Percentiles rank a stretch among this genome's conserved stretches.
Conservation (phyloP, 345 rosid genomes). For the Nephelium lappaceum region DNA sequence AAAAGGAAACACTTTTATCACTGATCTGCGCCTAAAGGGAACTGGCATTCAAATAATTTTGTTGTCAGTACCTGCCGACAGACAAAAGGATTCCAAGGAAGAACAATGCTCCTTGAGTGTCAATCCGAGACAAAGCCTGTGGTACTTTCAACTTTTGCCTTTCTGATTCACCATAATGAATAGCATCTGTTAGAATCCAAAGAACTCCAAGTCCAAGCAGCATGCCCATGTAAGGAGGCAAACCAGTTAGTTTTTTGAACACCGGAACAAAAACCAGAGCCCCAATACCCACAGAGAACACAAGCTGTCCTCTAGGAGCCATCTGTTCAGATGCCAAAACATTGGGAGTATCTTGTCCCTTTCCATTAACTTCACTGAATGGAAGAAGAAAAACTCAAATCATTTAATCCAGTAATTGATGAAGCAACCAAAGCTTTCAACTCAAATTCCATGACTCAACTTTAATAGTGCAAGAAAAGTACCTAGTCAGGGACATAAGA, state of each 20-base stretch:
- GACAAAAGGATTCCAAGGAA: conserved; percentile 96
- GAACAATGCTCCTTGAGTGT: conserved; percentile 91
- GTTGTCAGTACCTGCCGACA: conserved; percentile 69
- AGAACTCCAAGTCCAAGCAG: conserved; percentile 96
- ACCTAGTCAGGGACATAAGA: conserved; percentile 90
- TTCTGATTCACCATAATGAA: conserved; percentile 93
- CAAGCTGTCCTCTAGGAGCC: conserved; percentile 94
- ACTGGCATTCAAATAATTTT: conserved; percentile 1
- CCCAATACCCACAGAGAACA: conserved; percentile 81
- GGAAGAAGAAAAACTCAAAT: conserved; percentile 24
- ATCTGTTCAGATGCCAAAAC: conserved; percentile 83
- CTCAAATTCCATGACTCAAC: conserved; percentile 1
- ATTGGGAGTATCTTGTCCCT: conserved; percentile 60
- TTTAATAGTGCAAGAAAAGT: conserved; percentile 33
- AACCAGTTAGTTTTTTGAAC: conserved; percentile 87
- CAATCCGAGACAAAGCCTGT: conserved; percentile 89
- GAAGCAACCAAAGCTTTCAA: conserved; percentile 10
- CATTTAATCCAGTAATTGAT: conserved; percentile 30
- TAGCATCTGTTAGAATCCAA: conserved; percentile 95
- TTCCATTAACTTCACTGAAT: conserved; percentile 85
- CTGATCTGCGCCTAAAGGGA: background rate
- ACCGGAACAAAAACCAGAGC: conserved; percentile 91
- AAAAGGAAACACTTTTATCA: background rate
- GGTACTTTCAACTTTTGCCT: conserved; percentile 91
- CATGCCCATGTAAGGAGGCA: conserved; percentile 97